A percentile compares a stretch with the other conserved stretches of the same genome.
Evolutionary conservation across 768 basidiomycete genomes (phyloP).

Genomic region (Amanita thiersii): DNA sequence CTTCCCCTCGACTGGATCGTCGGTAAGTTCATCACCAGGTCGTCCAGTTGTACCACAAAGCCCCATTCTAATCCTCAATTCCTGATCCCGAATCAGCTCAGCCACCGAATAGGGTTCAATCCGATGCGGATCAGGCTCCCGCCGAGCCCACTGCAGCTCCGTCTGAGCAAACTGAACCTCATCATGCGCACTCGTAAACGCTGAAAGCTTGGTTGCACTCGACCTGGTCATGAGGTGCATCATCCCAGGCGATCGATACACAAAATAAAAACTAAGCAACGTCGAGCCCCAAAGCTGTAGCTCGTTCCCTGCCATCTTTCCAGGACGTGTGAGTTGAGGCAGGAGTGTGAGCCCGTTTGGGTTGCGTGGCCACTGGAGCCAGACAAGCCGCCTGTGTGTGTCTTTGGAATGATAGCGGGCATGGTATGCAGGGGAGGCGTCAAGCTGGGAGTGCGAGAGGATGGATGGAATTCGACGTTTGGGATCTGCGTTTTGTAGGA

Average conservation of each 20-base stretch:
- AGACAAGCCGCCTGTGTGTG: too few species aligned
- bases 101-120: slow-evolving; percentile 21
- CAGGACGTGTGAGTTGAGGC: too few species aligned
- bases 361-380: too few species aligned
- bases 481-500: too few species aligned
- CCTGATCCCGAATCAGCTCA: slow-evolving; percentile 14
- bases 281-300: slow-evolving; percentile 32
- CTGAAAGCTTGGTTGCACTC: slow-evolving; percentile 26
- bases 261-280: slow-evolving; percentile 29
- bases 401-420: too few species aligned
- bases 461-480: too few species aligned
- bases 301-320: slow-evolving; percentile 24
- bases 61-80: slow-evolving; percentile 8
- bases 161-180: slow-evolving; percentile 23
- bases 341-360: too few species aligned
- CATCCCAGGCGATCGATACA: slow-evolving; percentile 16
- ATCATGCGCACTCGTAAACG: slow-evolving; percentile 24
- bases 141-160: slow-evolving; percentile 24
- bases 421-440: too few species aligned
- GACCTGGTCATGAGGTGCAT: slow-evolving; percentile 14
- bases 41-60: too few species aligned
- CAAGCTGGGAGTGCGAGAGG: too few species aligned
- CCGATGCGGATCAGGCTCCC: slow-evolving; percentile 24
- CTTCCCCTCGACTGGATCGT: too few species aligned
- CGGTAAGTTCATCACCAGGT: too few species aligned